Conservation (phyloP, 352 stramenopile species). For the Phytophthora multivora region DNA sequence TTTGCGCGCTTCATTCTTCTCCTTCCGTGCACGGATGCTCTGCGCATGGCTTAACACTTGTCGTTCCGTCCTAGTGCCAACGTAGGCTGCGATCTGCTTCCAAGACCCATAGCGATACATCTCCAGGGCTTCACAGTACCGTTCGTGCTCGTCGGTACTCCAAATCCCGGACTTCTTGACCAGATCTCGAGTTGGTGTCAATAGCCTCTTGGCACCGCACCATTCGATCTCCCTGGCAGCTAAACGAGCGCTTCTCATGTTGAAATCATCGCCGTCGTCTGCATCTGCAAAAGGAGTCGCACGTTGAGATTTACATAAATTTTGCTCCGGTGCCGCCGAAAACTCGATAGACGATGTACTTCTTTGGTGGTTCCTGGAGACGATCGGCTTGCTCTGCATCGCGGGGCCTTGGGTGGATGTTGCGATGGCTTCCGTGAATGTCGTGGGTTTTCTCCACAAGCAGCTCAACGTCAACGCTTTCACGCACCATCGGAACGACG, state of each 20-base stretch:
- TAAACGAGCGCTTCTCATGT: conserved; percentile 3
- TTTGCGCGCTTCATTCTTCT: background rate
- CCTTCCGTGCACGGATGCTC: conserved; percentile 9
- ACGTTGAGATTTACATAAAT: background rate
- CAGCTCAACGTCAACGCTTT: conserved; percentile 10
- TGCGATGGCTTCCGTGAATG: background rate
- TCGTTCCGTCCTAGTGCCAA: conserved; percentile 17
- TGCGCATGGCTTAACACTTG: conserved; percentile 15
- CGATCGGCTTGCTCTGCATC: conserved; percentile 4
- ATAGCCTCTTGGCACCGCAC: background rate
- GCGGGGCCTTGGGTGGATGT: background rate
- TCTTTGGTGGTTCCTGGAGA: conserved; percentile 1
- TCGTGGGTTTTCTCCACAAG: conserved; percentile 2
- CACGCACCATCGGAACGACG: conserved; percentile 11
- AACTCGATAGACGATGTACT: conserved; percentile 8
- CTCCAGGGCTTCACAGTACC: conserved; percentile 12
- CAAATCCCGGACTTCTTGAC: conserved; percentile 12
- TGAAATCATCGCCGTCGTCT: background rate
- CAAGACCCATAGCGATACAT: conserved; percentile 16
- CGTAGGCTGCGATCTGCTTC: conserved; percentile 16
- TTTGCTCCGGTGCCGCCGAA: background rate
- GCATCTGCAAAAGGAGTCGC: background rate
- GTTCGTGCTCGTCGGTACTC: conserved; percentile 15
- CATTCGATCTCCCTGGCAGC: conserved; percentile 7
- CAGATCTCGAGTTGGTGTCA: background rate